These are phyloP conservation scores for Radiomyces spectabilis DNA, from an alignment of 192 early-diverging fungal species.

Conservation along the genomic window DNA sequence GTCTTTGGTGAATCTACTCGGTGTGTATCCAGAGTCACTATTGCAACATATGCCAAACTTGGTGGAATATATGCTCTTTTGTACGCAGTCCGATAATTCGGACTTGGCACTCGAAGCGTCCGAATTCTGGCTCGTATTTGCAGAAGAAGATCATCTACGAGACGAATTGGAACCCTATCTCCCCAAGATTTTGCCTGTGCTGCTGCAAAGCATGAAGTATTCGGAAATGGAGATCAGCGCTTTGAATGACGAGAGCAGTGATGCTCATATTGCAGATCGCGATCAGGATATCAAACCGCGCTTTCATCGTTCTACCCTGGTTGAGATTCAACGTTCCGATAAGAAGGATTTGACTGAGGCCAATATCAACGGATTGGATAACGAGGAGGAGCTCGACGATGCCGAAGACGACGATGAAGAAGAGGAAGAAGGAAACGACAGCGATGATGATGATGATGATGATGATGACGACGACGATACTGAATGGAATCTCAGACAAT, in stretches of 20 bases:
- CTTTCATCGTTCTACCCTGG: conserved; percentile 73
- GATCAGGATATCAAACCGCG: conserved; percentile 93
- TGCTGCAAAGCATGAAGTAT: conserved; percentile 96
- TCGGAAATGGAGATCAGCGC: conserved; percentile 86
- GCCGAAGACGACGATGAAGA: conserved; percentile 6
- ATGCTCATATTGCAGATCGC: conserved; percentile 80
- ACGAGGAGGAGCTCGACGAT: too few relatives aligned
- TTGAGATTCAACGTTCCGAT: conserved; percentile 21
- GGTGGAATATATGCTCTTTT: conserved; percentile 93
- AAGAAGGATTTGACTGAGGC: background rate
- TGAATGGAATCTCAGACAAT: conserved; percentile 98
- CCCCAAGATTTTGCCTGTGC: conserved; percentile 78
- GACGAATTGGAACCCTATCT: conserved; percentile 64
- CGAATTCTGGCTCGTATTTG: conserved; percentile 98
- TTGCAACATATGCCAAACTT: conserved; percentile 82
- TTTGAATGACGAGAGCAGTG: conserved; percentile 76
- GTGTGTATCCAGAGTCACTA: conserved; percentile 80
- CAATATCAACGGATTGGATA: background rate
- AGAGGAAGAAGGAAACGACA: too few relatives aligned
- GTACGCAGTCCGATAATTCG: conserved; percentile 77
- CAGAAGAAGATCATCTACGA: conserved; percentile 80
- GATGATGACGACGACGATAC: conserved; percentile 81
- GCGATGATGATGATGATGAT: conserved; percentile 82
- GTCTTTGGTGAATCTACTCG: conserved; percentile 85
- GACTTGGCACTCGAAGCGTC: conserved; percentile 94